Base-by-base conservation (phyloP, 1,284 basidiomycete species). In the Ganoderma sp. region DNA sequence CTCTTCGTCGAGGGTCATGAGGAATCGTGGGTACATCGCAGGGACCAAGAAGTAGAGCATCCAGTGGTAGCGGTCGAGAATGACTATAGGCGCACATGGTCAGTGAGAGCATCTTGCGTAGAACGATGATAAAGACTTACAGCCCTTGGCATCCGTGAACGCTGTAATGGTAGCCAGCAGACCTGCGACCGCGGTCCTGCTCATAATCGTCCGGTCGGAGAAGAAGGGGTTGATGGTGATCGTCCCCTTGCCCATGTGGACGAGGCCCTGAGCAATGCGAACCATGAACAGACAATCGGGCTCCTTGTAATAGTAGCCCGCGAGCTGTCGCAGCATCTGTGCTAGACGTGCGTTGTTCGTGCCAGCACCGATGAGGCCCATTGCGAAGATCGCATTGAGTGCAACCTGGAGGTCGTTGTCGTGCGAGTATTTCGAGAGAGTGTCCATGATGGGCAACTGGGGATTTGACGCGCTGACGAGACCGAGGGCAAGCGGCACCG, bases 161-260 rank as follows among this genome's bases (percentile, higher is more conserved):
- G 95, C 94, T 0, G 94, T 90, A 61, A 99, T 78, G 0, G 95
- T 92, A 14, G 96, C 90, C 69, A 99, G 81, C 52, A 99, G 81
- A 67, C 97, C 98, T n/a, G 96, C 95, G 15, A 98, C 87, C 8
- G 95, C 97, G 2, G 94, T 90, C 67, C 92, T 88, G 75, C 89
- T 93, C 91, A 99, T 94, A 74, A 98, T 91, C 69, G 87, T 90
- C 59, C 97, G 89, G 80, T 99, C 97, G 39, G 88, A 89, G 87
- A 96, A 99, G 90, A 97, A 99, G 2, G 98, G 97, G 79, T 97
- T 98, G 77, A 99, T 85, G n/a, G 95, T 94, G 76, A 99, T 93
- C 10, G 96, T 98, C 48, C 98, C 98, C 83, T 99, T 99, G 81
- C 98, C 98, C 97, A 99, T 97, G 80, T 99, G 95, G 17, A 99